Conservation (phyloP, 192 early-diverging fungal genomes). For the Backusella morwellensis region DNA sequence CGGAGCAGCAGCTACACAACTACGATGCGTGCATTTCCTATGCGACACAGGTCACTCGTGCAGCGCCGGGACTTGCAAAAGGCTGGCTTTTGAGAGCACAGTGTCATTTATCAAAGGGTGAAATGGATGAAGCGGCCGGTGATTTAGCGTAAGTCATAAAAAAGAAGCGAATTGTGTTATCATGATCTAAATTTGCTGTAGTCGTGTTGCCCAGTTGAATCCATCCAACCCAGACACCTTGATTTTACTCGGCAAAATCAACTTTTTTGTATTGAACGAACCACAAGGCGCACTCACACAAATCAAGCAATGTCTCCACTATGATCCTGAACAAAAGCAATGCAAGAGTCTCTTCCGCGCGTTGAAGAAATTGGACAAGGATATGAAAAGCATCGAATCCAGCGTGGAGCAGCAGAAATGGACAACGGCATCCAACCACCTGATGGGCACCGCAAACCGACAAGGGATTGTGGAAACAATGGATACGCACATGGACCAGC, state of each 20-base stretch:
- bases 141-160: conserved; percentile 55
- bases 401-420: conserved; percentile 59
- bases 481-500: conserved; percentile 27
- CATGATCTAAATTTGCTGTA: too few species aligned
- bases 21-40: conserved; percentile 51
- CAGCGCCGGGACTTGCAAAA: conserved; percentile 50
- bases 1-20: conserved; percentile 36
- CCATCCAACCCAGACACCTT: conserved; percentile 63
- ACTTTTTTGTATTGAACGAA: conserved; percentile 69
- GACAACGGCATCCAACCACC: conserved; percentile 51
- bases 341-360: conserved; percentile 77
- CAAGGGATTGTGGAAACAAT: conserved; percentile 29
- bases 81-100: conserved; percentile 67
- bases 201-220: conserved; percentile 71
- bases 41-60: conserved; percentile 50
- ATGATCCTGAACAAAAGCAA: conserved; percentile 88
- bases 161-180: too few species aligned
- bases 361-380: conserved; percentile 77
- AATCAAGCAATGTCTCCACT: conserved; percentile 83
- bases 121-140: conserved; percentile 81
- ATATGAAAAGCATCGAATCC: conserved; percentile 55
- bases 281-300: conserved; percentile 61
- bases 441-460: conserved; percentile 42
- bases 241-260: conserved; percentile 67
- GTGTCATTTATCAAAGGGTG: conserved; percentile 70